Conservation (phyloP, 176 grass and related monocot genomes). For the Rhynchospora breviuscula region DNA sequence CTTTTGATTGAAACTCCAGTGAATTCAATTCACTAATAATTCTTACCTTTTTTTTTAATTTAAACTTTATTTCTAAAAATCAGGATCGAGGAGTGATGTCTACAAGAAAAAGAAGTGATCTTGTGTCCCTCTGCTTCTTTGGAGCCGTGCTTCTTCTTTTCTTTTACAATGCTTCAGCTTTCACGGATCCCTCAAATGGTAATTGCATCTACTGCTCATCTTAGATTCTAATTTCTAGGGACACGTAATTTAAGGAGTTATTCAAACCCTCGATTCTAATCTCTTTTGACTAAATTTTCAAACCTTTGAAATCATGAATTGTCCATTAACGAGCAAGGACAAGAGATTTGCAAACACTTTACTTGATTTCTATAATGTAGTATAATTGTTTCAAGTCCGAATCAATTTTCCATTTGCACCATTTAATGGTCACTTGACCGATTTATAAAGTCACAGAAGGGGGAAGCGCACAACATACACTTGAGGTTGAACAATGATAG, state of each 20-base stretch:
- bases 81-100: slow-evolving; percentile 10
- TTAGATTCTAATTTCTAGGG: slow-evolving; percentile 11
- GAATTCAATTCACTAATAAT: background rate
- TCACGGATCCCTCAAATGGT: slow-evolving; percentile 65
- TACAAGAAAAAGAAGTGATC: slow-evolving; percentile 20
- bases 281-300: too few relatives aligned
- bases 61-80: background rate
- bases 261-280: too few relatives aligned
- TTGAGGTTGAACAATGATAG: background rate
- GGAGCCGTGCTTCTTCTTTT: slow-evolving; percentile 26
- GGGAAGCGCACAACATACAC: background rate
- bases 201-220: background rate
- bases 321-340: background rate
- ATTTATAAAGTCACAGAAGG: background rate
- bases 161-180: slow-evolving; percentile 27
- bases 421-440: background rate
- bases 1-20: background rate
- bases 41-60: background rate
- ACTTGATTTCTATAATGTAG: background rate
- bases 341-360: background rate
- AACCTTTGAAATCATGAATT: background rate
- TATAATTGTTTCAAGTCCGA: background rate
- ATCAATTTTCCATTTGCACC: slow-evolving; percentile 12
- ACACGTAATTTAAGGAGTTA: background rate
- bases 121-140: slow-evolving; percentile 21